These are phyloP conservation scores for Neonectria faginata DNA, from an alignment of 2,329 filamentous ascomycete species.

Conservation along the genomic window DNA sequence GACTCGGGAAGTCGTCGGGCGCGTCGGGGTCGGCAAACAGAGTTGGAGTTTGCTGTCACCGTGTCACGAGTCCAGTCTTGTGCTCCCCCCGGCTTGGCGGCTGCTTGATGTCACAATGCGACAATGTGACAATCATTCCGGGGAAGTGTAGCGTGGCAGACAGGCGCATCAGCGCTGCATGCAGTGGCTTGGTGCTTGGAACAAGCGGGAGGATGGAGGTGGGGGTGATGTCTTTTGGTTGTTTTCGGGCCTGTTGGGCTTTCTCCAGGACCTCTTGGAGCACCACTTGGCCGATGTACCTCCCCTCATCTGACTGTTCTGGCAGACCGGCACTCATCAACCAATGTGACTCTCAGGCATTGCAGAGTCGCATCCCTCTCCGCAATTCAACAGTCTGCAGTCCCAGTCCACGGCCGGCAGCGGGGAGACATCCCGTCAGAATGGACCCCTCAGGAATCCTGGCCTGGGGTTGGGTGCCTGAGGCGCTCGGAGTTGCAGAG, in stretches of 20 bases:
- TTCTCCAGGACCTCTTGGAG: not conserved
- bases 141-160: conserved; percentile 27
- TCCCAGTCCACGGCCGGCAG: conserved; percentile 11
- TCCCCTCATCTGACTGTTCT: not conserved
- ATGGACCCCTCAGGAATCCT: conserved; percentile 6
- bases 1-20: not conserved
- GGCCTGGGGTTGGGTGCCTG: conserved; percentile 13
- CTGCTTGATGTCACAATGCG: conserved; percentile 33
- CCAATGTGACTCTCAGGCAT: not conserved
- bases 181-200: conserved; percentile 20
- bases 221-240: conserved; percentile 2
- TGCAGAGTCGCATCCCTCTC: conserved; percentile 10
- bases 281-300: not conserved
- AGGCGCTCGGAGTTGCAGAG: not conserved
- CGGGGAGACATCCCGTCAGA: conserved; percentile 15
- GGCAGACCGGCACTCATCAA: not conserved
- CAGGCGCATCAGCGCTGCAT: conserved; percentile 24
- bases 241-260: not conserved
- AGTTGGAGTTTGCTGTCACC: conserved; percentile 15
- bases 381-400: conserved; percentile 1
- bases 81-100: conserved; percentile 27
- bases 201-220: conserved; percentile 19
- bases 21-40: conserved; percentile 7
- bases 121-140: conserved; percentile 27
- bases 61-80: conserved; percentile 36